Conservation (phyloP, 176 grass and related monocot genomes). For the Oryza rufipogon region DNA sequence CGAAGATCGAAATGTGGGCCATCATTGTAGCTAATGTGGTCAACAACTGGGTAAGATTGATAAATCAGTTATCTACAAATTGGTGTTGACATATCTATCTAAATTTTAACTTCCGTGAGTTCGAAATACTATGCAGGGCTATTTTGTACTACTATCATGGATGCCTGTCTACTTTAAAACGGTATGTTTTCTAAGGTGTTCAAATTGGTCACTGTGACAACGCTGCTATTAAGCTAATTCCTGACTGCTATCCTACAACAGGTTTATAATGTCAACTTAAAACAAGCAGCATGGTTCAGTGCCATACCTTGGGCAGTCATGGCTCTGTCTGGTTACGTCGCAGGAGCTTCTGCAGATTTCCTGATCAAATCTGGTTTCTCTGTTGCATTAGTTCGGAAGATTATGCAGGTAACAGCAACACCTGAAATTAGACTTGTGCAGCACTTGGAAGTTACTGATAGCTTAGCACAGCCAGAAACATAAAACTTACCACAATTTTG, state of each 20-base stretch:
- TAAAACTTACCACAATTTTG: neutral
- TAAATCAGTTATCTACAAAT: neutral
- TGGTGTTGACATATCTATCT: neutral
- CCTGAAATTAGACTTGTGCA: neutral
- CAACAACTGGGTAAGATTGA: constrained; percentile 91
- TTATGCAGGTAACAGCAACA: constrained; percentile 74
- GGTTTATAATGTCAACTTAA: constrained; percentile 94
- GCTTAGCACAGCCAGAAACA: constrained; percentile 13
- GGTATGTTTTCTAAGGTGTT: constrained; percentile 48
- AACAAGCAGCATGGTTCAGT: constrained; percentile 99
- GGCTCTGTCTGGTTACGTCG: constrained; percentile 91
- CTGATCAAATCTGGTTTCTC: constrained; percentile 78
- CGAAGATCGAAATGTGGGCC: constrained; percentile 70
- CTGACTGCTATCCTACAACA: constrained; percentile 40
- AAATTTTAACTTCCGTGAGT: constrained; percentile 31
- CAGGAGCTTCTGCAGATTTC: constrained; percentile 86
- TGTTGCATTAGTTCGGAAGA: constrained; percentile 63
- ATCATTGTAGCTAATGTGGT: constrained; percentile 86
- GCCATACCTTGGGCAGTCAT: constrained; percentile 92
- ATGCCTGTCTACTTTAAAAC: constrained; percentile 99
- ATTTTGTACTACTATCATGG: constrained; percentile 95
- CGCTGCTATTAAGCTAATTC: constrained; percentile 14
- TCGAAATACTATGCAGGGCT: constrained; percentile 63
- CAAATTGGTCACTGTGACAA: neutral
- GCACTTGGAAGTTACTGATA: neutral